phyloP scores from a whole-genome alignment of 2,329 filamentous ascomycete genomes.

The Cercospora beticola region DNA sequence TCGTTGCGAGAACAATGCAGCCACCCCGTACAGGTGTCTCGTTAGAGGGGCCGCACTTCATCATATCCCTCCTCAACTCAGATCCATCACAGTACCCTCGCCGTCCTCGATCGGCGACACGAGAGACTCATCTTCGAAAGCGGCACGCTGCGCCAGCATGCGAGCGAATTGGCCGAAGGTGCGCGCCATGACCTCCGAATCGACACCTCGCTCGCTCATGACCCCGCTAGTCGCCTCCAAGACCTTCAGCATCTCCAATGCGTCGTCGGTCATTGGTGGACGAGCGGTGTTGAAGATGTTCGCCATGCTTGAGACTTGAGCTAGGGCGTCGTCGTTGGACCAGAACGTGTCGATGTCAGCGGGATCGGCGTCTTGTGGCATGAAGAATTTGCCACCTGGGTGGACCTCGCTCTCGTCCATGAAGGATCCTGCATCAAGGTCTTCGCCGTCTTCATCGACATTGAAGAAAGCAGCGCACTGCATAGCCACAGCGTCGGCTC shows the following conservation, averaged over 20 bases:
- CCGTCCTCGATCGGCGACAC: neutral
- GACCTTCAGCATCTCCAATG: neutral
- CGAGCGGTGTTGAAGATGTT: neutral
- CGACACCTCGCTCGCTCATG: neutral
- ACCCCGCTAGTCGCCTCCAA: neutral
- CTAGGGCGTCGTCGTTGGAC: neutral
- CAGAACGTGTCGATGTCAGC: neutral
- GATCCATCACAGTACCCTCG: neutral
- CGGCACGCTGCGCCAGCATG: neutral
- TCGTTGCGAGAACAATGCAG: neutral
- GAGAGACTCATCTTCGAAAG: neutral
- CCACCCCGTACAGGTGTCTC: neutral
- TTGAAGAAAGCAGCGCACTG: neutral
- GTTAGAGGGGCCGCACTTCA: neutral
- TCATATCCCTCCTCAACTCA: neutral
- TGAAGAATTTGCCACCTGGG: constrained; percentile 3
- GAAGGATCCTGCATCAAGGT: neutral
- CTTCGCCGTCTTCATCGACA: constrained; percentile 1
- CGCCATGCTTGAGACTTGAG: neutral
- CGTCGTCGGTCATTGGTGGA: neutral
- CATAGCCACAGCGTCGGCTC: neutral
- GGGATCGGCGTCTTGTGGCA: constrained; percentile 1
- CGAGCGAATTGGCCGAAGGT: neutral
- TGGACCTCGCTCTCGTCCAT: neutral
- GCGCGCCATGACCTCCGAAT: neutral